Conservation (phyloP, 805 yeast genomes). For the Saturnispora besseyi region DNA sequence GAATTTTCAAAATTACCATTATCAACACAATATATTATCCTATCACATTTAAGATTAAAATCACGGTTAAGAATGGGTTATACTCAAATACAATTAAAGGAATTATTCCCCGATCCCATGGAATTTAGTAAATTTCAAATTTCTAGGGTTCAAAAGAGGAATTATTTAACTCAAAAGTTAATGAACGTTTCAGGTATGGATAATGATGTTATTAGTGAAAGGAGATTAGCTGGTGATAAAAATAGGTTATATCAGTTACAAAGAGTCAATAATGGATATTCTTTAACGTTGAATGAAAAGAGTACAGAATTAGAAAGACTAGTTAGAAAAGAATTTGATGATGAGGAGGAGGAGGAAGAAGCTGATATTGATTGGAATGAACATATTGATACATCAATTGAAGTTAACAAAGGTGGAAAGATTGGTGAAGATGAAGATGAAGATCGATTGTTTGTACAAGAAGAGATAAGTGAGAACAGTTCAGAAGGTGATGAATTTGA, state of each 20-base stretch:
- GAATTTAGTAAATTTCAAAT: conserved; percentile 92
- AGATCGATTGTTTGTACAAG: conserved; percentile 1
- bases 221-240: conserved; percentile 76
- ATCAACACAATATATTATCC: conserved; percentile 78
- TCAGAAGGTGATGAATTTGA: conserved; percentile 41
- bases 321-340: conserved; percentile 11
- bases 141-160: conserved; percentile 84
- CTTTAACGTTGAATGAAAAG: conserved; percentile 43
- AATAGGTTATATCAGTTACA: conserved; percentile 67
- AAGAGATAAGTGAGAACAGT: conserved; percentile 10
- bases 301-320: conserved; percentile 33
- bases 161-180: conserved; percentile 77
- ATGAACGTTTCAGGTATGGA: conserved; percentile 81
- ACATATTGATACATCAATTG: background rate
- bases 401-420: background rate
- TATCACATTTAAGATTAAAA: conserved; percentile 72
- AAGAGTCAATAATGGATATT: conserved; percentile 77
- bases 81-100: conserved; percentile 76
- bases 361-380: conserved; percentile 14
- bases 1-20: conserved; percentile 73
- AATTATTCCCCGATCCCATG: conserved; percentile 73
- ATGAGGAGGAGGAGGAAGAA: conserved; percentile 32
- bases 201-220: conserved; percentile 27
- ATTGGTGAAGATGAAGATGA: background rate
- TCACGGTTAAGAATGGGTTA: conserved; percentile 95